Evolutionary conservation across 1,284 basidiomycete genomes (phyloP).

Genomic region (Fomitopsis schrenkii): DNA sequence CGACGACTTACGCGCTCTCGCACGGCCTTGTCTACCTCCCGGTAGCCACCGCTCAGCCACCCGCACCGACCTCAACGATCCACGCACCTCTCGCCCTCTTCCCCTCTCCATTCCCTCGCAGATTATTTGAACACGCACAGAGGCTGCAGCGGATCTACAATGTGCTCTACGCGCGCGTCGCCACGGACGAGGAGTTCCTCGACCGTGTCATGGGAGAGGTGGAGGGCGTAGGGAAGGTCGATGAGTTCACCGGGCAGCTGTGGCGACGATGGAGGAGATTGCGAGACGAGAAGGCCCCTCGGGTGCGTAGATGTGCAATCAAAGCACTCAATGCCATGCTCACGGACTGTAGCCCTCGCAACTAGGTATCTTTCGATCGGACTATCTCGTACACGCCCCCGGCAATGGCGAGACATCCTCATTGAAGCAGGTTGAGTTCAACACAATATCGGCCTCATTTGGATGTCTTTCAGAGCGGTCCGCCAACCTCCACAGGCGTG

Average conservation of each 20-base stretch:
- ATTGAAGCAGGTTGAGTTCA: slow-evolving; percentile 97
- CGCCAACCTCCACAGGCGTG: slow-evolving; percentile 76
- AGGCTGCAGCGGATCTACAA: slow-evolving; percentile 81
- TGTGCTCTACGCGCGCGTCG: slow-evolving; percentile 80
- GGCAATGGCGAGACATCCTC: slow-evolving; percentile 35
- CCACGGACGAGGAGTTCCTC: slow-evolving; percentile 78
- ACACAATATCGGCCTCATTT: slow-evolving; percentile 94
- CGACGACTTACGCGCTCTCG: slow-evolving; percentile 82
- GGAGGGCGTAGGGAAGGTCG: slow-evolving; percentile 74
- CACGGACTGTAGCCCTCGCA: slow-evolving; percentile 62
- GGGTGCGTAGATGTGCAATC: slow-evolving; percentile 26
- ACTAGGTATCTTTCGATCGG: slow-evolving; percentile 92
- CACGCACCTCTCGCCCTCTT: slow-evolving; percentile 89
- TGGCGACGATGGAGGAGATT: slow-evolving; percentile 85
- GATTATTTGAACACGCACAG: slow-evolving; percentile 66
- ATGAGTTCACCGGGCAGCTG: slow-evolving; percentile 82
- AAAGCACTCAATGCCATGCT: background rate
- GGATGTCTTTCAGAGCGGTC: slow-evolving; percentile 77
- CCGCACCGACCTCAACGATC: slow-evolving; percentile 66
- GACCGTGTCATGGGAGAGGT: slow-evolving; percentile 79
- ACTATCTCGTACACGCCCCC: slow-evolving; percentile 85
- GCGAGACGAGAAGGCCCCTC: slow-evolving; percentile 53
- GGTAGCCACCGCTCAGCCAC: slow-evolving; percentile 40
- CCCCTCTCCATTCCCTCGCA: slow-evolving; percentile 83
- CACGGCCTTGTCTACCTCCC: slow-evolving; percentile 86